phyloP scores from a whole-genome alignment of 2,329 filamentous ascomycete species.

The Diaporthe velutina region DNA sequence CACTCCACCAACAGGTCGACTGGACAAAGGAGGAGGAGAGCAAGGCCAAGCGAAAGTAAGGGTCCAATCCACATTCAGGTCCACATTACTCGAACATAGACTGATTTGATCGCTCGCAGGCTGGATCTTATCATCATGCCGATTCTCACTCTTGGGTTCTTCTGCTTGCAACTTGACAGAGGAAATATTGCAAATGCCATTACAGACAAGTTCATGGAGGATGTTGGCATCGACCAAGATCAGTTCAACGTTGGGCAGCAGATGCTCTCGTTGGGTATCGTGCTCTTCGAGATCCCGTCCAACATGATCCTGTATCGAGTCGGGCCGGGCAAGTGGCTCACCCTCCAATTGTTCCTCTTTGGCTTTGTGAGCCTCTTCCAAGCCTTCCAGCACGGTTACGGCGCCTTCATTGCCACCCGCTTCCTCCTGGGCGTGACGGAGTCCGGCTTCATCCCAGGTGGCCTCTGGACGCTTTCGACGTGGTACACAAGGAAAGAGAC shows the following conservation, averaged over 20 bases:
- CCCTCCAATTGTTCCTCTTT: conserved; percentile 29
- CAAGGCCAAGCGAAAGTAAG: conserved; percentile 35
- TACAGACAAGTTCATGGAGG: conserved; percentile 62
- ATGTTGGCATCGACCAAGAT: conserved; percentile 62
- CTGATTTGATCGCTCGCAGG: conserved; percentile 14
- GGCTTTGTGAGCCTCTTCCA: conserved; percentile 56
- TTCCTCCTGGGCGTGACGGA: conserved; percentile 54
- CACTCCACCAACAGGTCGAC: conserved; percentile 15
- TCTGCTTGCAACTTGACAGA: conserved; percentile 39
- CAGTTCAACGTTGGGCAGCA: conserved; percentile 67
- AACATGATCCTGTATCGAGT: conserved; percentile 47
- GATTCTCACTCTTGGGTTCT: conserved; percentile 36
- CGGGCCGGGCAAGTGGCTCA: conserved; percentile 51
- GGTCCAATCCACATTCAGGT: background rate
- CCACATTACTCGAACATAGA: background rate
- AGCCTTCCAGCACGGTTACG: conserved; percentile 53
- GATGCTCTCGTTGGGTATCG: conserved; percentile 62
- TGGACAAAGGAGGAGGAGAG: conserved; percentile 37
- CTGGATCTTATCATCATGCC: conserved; percentile 39
- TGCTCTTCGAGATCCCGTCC: conserved; percentile 55
- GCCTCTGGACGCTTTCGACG: conserved; percentile 60
- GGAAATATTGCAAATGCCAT: conserved; percentile 57
- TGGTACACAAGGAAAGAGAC: conserved; percentile 63
- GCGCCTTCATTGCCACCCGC: conserved; percentile 52
- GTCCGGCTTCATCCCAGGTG: conserved; percentile 60